Percentiles rank a stretch among this genome's conserved stretches.
These are phyloP conservation scores for Tulasnella sp. DNA, from an alignment of 768 basidiomycete species.

Conservation along the genomic window DNA sequence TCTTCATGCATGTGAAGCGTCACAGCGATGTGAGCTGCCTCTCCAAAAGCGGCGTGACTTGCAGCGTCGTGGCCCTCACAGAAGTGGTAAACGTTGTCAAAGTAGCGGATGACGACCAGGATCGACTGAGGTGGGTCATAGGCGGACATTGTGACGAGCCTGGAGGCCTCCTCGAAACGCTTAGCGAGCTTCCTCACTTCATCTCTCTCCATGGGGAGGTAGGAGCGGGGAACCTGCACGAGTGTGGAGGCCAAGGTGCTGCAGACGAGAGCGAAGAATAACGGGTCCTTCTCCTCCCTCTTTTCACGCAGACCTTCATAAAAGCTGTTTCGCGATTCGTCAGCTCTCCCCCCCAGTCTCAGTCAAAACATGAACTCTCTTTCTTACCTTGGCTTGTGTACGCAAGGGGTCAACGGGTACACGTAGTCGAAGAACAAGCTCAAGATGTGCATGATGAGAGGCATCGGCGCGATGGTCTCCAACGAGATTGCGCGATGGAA, in stretches of 20 bases:
- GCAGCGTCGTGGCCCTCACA: conserved; percentile 83
- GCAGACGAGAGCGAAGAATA: conserved; percentile 88
- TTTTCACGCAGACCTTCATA: conserved; percentile 66
- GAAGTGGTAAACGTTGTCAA: conserved; percentile 81
- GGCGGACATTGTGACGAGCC: conserved; percentile 68
- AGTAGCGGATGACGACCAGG: conserved; percentile 81
- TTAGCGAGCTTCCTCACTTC: conserved; percentile 78
- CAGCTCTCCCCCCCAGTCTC: not conserved
- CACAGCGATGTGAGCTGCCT: conserved; percentile 75
- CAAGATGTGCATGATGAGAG: conserved; percentile 73
- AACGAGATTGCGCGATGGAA: conserved; percentile 69
- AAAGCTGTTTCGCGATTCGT: conserved; percentile 5
- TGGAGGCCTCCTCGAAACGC: conserved; percentile 72
- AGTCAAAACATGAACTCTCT: conserved; percentile 29
- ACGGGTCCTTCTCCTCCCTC: conserved; percentile 77
- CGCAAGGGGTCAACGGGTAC: conserved; percentile 81
- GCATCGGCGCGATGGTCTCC: conserved; percentile 74
- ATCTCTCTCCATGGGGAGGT: conserved; percentile 73
- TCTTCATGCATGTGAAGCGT: conserved; percentile 83
- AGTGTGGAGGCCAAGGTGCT: conserved; percentile 80
- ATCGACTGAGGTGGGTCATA: conserved; percentile 79
- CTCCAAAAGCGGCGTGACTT: conserved; percentile 79
- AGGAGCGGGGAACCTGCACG: conserved; percentile 80
- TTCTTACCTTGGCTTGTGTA: conserved; percentile 87
- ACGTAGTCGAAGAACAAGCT: conserved; percentile 91